phyloP scores from a whole-genome alignment of 345 rosid species.

The Citrus unshiu region DNA sequence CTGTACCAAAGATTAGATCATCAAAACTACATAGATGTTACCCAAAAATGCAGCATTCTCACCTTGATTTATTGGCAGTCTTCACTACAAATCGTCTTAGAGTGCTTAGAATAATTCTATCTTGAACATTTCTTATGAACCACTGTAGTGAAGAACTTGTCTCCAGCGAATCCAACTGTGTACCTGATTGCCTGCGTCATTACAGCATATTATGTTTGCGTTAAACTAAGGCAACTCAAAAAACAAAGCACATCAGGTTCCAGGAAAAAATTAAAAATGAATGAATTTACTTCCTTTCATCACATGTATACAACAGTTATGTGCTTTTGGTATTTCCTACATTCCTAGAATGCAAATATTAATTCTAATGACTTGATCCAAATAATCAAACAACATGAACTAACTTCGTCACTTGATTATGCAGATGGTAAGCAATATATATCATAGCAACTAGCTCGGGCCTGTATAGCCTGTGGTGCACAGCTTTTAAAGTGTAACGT shows the following conservation, averaged over 20 bases:
- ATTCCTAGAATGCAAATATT: not conserved
- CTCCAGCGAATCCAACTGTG: constrained; percentile 36
- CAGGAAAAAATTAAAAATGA: not conserved
- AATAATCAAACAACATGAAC: not conserved
- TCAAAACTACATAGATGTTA: not conserved
- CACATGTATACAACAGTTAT: not conserved
- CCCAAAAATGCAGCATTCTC: constrained; percentile 8
- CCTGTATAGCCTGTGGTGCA: not conserved
- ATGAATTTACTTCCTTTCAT: not conserved
- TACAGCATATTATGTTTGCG: constrained; percentile 6
- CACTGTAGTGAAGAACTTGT: constrained; percentile 57
- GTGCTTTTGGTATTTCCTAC: not conserved
- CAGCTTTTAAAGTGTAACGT: not conserved
- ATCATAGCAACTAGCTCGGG: not conserved
- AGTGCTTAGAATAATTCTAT: constrained; percentile 57
- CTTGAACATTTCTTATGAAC: constrained; percentile 65
- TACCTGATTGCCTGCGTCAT: constrained; percentile 47
- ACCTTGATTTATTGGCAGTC: constrained; percentile 61
- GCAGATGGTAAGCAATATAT: not conserved
- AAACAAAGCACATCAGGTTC: not conserved
- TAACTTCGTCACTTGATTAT: not conserved
- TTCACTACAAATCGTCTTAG: constrained; percentile 53
- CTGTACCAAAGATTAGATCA: not conserved
- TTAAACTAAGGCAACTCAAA: constrained; percentile 7
- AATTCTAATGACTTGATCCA: not conserved